Percentiles rank a stretch among this genome's conserved stretches.
phyloP scores from a whole-genome alignment of 208 protist genomes.

The Trypanosoma rangeli region DNA sequence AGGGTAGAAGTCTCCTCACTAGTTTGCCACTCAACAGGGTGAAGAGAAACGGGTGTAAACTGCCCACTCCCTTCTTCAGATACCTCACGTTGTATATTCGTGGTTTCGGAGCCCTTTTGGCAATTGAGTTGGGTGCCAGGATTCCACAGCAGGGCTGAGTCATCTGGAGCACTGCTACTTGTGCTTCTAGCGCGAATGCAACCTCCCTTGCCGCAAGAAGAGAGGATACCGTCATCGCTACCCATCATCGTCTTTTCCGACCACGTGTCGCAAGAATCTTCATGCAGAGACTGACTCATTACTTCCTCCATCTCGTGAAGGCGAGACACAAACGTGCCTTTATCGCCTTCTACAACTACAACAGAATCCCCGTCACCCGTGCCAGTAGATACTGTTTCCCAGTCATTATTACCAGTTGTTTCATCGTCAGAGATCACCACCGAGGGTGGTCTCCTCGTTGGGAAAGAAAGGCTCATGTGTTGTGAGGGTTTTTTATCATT shows the following conservation, averaged over 20 bases:
- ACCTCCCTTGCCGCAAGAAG: background rate
- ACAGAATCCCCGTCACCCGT: conserved; percentile 13
- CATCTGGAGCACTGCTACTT: background rate
- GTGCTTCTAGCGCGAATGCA: background rate
- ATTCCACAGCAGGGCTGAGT: conserved; percentile 36
- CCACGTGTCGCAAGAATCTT: background rate
- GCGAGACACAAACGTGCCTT: conserved; percentile 7
- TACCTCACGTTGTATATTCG: background rate
- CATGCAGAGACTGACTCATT: conserved; percentile 2
- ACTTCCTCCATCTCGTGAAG: conserved; percentile 19
- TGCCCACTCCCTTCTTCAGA: conserved; percentile 2
- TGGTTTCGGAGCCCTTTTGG: background rate
- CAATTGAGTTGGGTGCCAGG: conserved; percentile 34
- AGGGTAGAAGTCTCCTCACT: background rate
- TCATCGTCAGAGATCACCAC: conserved; percentile 21
- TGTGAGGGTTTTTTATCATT: background rate
- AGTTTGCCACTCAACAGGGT: background rate
- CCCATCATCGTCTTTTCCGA: conserved; percentile 8
- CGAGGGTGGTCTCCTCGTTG: background rate
- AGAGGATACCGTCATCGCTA: conserved; percentile 12
- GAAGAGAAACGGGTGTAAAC: background rate
- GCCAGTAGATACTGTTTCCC: conserved; percentile 4
- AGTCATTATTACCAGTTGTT: conserved; percentile 1
- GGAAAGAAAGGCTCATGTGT: background rate
- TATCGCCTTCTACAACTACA: conserved; percentile 15